Percentiles rank a stretch among this genome's conserved stretches.
These are phyloP conservation scores for Neolentinus lepideus DNA, from an alignment of 1,284 basidiomycete species.

Conservation along the genomic window DNA sequence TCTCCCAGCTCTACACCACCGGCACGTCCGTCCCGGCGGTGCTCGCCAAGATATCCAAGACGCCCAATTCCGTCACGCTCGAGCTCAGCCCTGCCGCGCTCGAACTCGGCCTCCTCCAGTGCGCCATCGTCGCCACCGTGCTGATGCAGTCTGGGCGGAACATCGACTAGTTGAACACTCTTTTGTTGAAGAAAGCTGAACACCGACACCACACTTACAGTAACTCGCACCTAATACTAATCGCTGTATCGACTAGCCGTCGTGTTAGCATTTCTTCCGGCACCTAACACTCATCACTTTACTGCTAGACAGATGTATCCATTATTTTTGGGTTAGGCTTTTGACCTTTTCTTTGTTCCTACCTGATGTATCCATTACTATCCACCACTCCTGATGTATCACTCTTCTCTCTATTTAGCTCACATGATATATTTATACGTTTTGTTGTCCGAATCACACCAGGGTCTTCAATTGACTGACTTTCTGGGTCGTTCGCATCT, in stretches of 20 bases:
- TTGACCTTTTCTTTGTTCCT: no score
- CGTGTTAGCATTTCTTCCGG: no score
- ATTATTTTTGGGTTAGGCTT: no score
- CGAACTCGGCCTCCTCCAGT: constrained; percentile 23
- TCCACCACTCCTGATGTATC: no score
- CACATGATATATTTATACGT: no score
- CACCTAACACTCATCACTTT: not conserved
- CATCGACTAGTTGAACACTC: constrained; percentile 28
- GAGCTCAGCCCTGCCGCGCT: constrained; percentile 26
- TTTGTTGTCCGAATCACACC: no score
- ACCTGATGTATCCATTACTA: no score
- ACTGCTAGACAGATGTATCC: no score
- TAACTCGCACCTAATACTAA: not conserved
- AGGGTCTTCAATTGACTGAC: no score
- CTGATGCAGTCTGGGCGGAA: constrained; percentile 26
- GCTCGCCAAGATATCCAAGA: constrained; percentile 22
- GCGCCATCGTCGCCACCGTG: constrained; percentile 25
- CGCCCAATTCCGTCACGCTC: constrained; percentile 19
- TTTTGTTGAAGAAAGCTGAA: no score
- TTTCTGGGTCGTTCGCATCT: no score
- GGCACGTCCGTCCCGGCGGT: not conserved
- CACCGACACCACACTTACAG: not conserved
- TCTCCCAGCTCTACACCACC: not conserved
- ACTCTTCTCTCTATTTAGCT: no score
- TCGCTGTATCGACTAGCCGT: not conserved